Evolutionary conservation across 768 basidiomycete species (phyloP), one percentile per base, ranked within the genome.

Genomic region (Panellus pusillus): DNA sequence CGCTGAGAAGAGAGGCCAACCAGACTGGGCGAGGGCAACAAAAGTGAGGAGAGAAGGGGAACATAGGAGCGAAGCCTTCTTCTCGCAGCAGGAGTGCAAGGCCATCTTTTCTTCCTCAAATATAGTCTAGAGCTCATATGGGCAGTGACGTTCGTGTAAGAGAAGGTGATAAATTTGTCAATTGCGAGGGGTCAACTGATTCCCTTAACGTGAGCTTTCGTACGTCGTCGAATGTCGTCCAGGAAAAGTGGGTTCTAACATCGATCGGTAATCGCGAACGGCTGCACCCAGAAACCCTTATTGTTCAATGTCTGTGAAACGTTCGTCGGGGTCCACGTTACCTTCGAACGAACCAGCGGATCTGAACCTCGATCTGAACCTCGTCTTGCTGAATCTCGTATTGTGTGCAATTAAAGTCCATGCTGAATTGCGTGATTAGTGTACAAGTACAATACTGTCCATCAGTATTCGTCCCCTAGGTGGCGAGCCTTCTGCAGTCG

Each of bases 401-500:
- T 41, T 9, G 15, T 28, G 54, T 42, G 45, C n/a, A 37, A 44
- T 35, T 29, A 49, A 43, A 29, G 57, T 54, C 52, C 52, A 32
- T 51, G 57, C 18, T 46, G 43, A 49, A 44, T 52, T 35, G 44
- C 39, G 24, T 27, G 19, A 50, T 41, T 43, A 59, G 52, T 45
- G 20, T 39, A 59, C 44, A 43, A n/a, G 20, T 54, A 41, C 17
- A 40, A 40, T 4, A 52, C 28, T 37, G 46, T 52, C 32, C 49
- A 49, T 32, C 52, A 45, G 54, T 54, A 61, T n/a, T 41, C 36
- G 13, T 58, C 52, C 11, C 52, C 54, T 8, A 58, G 53, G n/a
- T 45, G 56, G 39, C 59, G 53, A 41, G 19, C 27, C 44, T 61
- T 61, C 42, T 38, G 44, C 14, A 60, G 17, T 41, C 61, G 41